A percentile compares a stretch with the other conserved stretches of the same genome.
phyloP scores from a whole-genome alignment of 1,284 basidiomycete species.

The Baeospora myosura region DNA sequence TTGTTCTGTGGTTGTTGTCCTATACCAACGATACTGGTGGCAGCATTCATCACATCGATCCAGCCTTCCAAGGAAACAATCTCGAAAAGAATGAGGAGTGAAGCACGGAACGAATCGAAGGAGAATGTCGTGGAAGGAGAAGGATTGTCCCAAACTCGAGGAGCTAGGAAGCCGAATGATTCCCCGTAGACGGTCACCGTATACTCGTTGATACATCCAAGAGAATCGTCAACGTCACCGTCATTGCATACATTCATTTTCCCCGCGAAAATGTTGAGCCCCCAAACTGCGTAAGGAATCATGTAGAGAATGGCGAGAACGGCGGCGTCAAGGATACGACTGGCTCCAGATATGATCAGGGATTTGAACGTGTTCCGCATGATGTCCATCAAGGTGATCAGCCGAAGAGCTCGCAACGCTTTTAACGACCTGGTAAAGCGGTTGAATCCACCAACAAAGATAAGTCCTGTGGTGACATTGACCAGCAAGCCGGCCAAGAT shows the following conservation, averaged over 20 bases:
- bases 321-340: slow-evolving; percentile 85
- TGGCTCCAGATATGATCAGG: slow-evolving; percentile 84
- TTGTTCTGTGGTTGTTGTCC: slow-evolving; percentile 69
- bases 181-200: slow-evolving; percentile 47
- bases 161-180: slow-evolving; percentile 65
- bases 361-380: slow-evolving; percentile 89
- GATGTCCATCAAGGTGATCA: slow-evolving; percentile 84
- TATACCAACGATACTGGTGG: slow-evolving; percentile 72
- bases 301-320: slow-evolving; percentile 92
- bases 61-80: slow-evolving; percentile 95
- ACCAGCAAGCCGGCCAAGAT: slow-evolving; percentile 79
- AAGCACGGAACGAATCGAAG: slow-evolving; percentile 84
- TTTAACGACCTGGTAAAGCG: slow-evolving; percentile 84
- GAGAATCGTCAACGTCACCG: slow-evolving; percentile 42
- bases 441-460: slow-evolving; percentile 76
- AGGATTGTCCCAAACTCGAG: slow-evolving; percentile 87
- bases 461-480: slow-evolving; percentile 75
- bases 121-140: slow-evolving; percentile 79
- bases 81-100: slow-evolving; percentile 91
- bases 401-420: slow-evolving; percentile 80
- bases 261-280: slow-evolving; percentile 89
- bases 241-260: slow-evolving; percentile 88
- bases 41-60: slow-evolving; percentile 85
- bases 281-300: slow-evolving; percentile 97
- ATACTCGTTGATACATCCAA: slow-evolving; percentile 76